Percentiles rank a stretch among this genome's conserved stretches.
These are phyloP conservation scores for Solanum bukasovii DNA, from an alignment of 257 asterid genomes.

Conservation along the genomic window DNA sequence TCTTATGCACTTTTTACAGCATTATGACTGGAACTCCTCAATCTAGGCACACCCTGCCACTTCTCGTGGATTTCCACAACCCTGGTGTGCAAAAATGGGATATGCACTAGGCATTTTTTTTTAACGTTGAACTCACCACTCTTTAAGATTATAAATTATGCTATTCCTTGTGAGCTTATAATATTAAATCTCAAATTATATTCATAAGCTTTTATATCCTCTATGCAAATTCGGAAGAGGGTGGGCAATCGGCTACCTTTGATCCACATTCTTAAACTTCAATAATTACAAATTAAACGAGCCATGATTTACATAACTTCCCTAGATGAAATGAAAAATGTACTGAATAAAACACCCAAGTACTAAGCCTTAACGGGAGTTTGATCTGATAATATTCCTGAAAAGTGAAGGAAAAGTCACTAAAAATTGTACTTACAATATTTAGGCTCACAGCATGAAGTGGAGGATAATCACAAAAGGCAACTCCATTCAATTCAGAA, in stretches of 20 bases:
- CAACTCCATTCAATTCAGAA: constrained; percentile 78
- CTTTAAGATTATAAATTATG: not conserved
- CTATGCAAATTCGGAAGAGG: not conserved
- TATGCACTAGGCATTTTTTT: not conserved
- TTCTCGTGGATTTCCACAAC: not conserved
- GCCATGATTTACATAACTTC: not conserved
- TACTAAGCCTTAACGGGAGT: not conserved
- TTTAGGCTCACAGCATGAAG: constrained; percentile 96
- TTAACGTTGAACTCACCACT: not conserved
- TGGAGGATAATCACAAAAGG: constrained; percentile 92
- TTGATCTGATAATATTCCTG: not conserved
- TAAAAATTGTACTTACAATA: constrained; percentile 44
- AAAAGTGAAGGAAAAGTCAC: not conserved
- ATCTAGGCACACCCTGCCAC: not conserved
- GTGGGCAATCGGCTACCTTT: not conserved
- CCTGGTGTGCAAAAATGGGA: not conserved
- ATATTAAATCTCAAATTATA: not conserved
- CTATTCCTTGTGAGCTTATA: not conserved
- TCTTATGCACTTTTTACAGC: not conserved
- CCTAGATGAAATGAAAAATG: not conserved
- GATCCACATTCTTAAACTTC: not conserved
- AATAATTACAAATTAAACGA: not conserved
- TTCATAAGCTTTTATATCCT: not conserved
- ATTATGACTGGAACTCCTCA: not conserved
- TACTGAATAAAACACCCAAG: not conserved